Base-by-base conservation (phyloP, 768 basidiomycete species). In the Leccinellum albellum region DNA sequence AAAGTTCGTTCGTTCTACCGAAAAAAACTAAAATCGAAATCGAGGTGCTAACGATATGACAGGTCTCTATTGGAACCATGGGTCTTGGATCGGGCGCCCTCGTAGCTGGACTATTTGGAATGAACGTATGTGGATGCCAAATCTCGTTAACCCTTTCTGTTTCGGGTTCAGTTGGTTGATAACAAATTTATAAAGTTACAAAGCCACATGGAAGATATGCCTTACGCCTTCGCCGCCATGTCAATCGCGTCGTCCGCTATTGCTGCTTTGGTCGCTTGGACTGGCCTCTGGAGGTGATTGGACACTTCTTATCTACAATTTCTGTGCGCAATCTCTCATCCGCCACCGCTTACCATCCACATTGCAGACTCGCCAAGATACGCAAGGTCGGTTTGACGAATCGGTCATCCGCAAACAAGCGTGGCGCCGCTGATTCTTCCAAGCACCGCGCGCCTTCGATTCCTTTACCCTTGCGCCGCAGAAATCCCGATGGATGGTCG, bases 51-150 rank as follows among this genome's bases (percentile, higher is more conserved):
- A 61, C 13, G 54, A 55, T 44, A 45, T 29, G 29, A 51, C 56
- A 90, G 88, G 85, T 97, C 13, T 95, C 94, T n/a, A 98, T 98
- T 57, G 83, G 84, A 33, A 98, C 96, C 0, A 85, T 98, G 75
- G 96, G 96, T 0, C 81, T 98, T 56, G 95, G 95, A 12, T 82
- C 86, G 28, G 94, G 95, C 3, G 93, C 95, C 15, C 78, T 98
- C 33, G 75, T 96, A 7, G 94, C 94, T 48, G 94, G 95, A 6
- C 68, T 97, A 4, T 96, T 98, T 64, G 95, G 95, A 15, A 98
- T 98, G 95, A 98, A 97, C 71, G 94, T 95, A 68, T 67, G 91
- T 75, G 62, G 56, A 53, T n/a, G 31, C 46, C 17, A 51, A 45
- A 15, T 28, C 20, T 46, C 49, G 13, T 49, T 21, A 57, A 48